These are phyloP conservation scores for Mycena venus DNA, from an alignment of 768 basidiomycete genomes.

Conservation along the genomic window DNA sequence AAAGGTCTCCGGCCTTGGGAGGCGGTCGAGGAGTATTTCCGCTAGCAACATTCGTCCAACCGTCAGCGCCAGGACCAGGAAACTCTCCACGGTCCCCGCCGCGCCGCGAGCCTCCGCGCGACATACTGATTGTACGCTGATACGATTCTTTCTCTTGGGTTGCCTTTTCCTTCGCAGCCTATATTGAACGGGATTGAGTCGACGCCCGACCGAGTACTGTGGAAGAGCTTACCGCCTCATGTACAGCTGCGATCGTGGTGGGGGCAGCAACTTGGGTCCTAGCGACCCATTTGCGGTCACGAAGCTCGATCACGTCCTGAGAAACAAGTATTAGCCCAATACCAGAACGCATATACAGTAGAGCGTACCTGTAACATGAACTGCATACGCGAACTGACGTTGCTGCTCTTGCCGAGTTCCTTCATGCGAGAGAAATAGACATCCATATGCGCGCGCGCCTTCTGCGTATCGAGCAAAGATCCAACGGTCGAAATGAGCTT, in stretches of 20 bases:
- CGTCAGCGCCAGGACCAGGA: slow-evolving; percentile 78
- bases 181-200: slow-evolving; percentile 16
- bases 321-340: slow-evolving; percentile 15
- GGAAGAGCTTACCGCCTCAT: slow-evolving; percentile 76
- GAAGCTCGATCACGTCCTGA: slow-evolving; percentile 93
- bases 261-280: slow-evolving; percentile 84
- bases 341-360: background rate
- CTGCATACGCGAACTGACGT: slow-evolving; percentile 89
- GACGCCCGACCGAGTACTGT: slow-evolving; percentile 6
- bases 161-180: slow-evolving; percentile 90
- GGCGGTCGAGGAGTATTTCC: slow-evolving; percentile 65
- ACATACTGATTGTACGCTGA: slow-evolving; percentile 81
- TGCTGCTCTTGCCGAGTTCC: slow-evolving; percentile 79
- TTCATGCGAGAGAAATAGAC: slow-evolving; percentile 95
- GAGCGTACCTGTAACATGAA: slow-evolving; percentile 92
- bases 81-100: slow-evolving; percentile 78
- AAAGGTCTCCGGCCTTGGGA: slow-evolving; percentile 87
- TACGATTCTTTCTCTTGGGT: slow-evolving; percentile 70
- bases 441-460: slow-evolving; percentile 89
- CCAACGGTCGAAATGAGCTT: slow-evolving; percentile 94
- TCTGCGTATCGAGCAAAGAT: slow-evolving; percentile 80
- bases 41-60: slow-evolving; percentile 83
- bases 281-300: slow-evolving; percentile 84
- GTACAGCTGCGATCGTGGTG: slow-evolving; percentile 89
- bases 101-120: slow-evolving; percentile 90